phyloP scores from a whole-genome alignment of 73 alveolate genomes.

The Paramecium sexaurelia region DNA sequence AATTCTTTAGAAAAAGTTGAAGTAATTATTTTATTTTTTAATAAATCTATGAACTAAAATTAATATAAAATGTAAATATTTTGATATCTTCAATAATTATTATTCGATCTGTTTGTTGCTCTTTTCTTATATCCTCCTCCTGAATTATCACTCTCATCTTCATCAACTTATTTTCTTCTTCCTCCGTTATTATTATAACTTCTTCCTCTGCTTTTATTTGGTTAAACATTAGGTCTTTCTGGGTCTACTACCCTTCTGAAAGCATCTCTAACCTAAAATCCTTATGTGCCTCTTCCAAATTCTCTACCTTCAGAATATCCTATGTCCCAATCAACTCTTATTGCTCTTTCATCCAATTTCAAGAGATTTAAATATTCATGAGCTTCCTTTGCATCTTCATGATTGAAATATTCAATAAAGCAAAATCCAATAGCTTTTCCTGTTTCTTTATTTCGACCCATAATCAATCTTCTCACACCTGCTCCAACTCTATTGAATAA shows the following conservation, averaged over 20 bases:
- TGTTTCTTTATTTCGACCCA: conserved; percentile 62
- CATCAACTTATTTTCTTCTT: background rate
- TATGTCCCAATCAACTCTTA: conserved; percentile 98
- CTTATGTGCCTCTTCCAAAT: conserved; percentile 98
- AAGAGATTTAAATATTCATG: conserved; percentile 49
- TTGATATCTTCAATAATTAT: background rate
- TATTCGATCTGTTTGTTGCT: background rate
- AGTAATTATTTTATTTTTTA: too few relatives aligned
- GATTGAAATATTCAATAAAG: conserved; percentile 93
- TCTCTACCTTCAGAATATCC: conserved; percentile 98
- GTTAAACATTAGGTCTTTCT: conserved; percentile 41
- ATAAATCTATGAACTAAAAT: background rate
- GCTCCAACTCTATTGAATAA: conserved; percentile 95
- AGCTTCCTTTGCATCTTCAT: conserved; percentile 85
- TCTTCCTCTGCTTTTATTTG: conserved; percentile 29
- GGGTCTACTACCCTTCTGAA: conserved; percentile 75
- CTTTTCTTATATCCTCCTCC: conserved; percentile 16
- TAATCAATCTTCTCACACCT: conserved; percentile 80
- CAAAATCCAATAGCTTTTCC: conserved; percentile 96
- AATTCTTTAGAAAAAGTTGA: too few relatives aligned
- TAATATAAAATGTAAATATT: background rate
- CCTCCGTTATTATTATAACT: background rate
- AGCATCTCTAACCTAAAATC: conserved; percentile 94
- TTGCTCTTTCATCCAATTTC: conserved; percentile 92
- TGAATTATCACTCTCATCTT: conserved; percentile 21